Evolutionary conservation across 179 eudicot species (phyloP).

Genomic region (Actinidia chinensis): DNA sequence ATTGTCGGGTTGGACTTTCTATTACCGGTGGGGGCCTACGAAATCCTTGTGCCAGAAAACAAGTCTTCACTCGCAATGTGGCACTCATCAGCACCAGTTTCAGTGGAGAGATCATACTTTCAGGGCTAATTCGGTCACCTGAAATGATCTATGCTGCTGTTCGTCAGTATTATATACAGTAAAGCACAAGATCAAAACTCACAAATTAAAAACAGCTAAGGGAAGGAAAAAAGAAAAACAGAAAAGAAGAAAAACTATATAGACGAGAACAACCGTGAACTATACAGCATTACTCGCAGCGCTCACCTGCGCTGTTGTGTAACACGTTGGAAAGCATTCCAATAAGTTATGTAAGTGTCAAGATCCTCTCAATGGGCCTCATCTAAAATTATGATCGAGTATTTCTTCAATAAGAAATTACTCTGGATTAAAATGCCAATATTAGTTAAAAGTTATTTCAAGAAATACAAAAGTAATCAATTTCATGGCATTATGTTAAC

Average conservation of each 20-base stretch:
- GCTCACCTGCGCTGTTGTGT: slow-evolving; percentile 58
- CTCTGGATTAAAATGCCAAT: slow-evolving; percentile 42
- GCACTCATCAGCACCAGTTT: slow-evolving; percentile 98
- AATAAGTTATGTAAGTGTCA: slow-evolving; percentile 91
- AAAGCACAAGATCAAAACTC: slow-evolving; percentile 4
- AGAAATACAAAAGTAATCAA: slow-evolving; percentile 1
- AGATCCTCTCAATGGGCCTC: slow-evolving; percentile 99
- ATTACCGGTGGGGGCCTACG: slow-evolving; percentile 60
- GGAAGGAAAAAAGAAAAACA: background rate
- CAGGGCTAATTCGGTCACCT: slow-evolving; percentile 46
- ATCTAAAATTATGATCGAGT: too few relatives aligned
- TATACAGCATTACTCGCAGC: slow-evolving; percentile 1
- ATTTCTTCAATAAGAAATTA: slow-evolving; percentile 69
- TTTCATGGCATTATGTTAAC: background rate
- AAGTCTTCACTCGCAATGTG: slow-evolving; percentile 90
- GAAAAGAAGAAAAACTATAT: background rate
- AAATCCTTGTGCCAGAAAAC: slow-evolving; percentile 57
- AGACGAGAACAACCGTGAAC: slow-evolving; percentile 1
- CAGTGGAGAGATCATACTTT: slow-evolving; percentile 53
- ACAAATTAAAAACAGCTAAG: background rate
- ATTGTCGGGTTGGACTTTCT: slow-evolving; percentile 68
- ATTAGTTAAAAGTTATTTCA: slow-evolving; percentile 9
- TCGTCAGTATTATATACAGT: slow-evolving; percentile 48
- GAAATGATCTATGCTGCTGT: slow-evolving; percentile 49
- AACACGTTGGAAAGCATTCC: slow-evolving; percentile 96